Evolutionary conservation across 768 basidiomycete species (phyloP).

Genomic region (Lentinula sp.): DNA sequence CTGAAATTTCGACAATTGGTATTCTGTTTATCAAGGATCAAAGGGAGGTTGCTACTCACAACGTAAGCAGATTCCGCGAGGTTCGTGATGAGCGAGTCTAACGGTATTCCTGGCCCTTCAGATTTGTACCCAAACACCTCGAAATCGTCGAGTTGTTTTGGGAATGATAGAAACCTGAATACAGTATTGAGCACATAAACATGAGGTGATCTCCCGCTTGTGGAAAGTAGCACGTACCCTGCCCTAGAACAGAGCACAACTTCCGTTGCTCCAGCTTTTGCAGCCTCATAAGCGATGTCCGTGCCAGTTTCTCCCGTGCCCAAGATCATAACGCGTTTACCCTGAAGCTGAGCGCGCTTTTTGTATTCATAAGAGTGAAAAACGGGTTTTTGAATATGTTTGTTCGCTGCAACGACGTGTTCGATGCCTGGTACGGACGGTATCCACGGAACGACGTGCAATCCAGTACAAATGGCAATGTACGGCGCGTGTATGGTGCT

Average conservation of each 20-base stretch:
- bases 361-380: conserved; percentile 53
- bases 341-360: conserved; percentile 32
- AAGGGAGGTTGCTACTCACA: conserved; percentile 20
- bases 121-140: conserved; percentile 43
- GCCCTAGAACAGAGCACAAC: conserved; percentile 46
- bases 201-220: not conserved
- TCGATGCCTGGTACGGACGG: conserved; percentile 46
- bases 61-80: conserved; percentile 49
- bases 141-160: conserved; percentile 57
- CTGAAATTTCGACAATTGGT: conserved; percentile 12
- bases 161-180: conserved; percentile 48
- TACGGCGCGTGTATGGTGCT: conserved; percentile 27
- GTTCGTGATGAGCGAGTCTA: conserved; percentile 50
- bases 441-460: conserved; percentile 48
- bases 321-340: conserved; percentile 45
- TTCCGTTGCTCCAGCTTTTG: conserved; percentile 44
- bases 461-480: conserved; percentile 47
- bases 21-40: not conserved
- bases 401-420: conserved; percentile 20
- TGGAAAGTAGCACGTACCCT: conserved; percentile 25
- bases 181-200: not conserved
- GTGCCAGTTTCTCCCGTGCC: conserved; percentile 61
- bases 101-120: conserved; percentile 28
- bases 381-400: conserved; percentile 11
- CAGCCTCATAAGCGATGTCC: conserved; percentile 48